phyloP scores from a whole-genome alignment of 306 rosid genomes.

The Pueraria montana region DNA sequence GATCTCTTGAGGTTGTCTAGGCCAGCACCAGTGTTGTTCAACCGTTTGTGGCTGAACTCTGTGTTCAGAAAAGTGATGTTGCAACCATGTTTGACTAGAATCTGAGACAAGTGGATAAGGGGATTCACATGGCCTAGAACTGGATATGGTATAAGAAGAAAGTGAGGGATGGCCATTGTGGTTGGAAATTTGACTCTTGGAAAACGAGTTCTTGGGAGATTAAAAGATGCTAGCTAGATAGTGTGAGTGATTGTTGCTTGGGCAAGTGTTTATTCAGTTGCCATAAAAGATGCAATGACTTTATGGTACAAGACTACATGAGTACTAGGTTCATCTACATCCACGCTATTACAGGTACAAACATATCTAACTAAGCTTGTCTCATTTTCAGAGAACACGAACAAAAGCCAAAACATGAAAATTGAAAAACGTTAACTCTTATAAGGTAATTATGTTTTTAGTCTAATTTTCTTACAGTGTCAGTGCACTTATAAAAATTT shows the following conservation, averaged over 20 bases:
- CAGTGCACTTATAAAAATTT: no score
- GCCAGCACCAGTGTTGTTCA: not conserved
- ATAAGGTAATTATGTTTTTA: not conserved
- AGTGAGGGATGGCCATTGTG: conserved; percentile 52
- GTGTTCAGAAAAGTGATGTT: conserved; percentile 56
- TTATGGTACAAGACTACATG: not conserved
- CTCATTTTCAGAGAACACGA: not conserved
- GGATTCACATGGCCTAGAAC: conserved; percentile 65
- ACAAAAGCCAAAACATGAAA: not conserved
- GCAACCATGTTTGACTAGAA: conserved; percentile 51
- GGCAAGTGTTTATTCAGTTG: not conserved
- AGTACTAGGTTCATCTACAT: conserved; percentile 17
- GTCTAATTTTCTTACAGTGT: not conserved
- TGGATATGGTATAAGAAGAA: conserved; percentile 53
- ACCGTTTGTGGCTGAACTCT: conserved; percentile 45
- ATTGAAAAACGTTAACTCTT: not conserved
- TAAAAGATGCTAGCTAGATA: not conserved
- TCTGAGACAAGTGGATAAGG: conserved; percentile 50
- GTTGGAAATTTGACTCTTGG: not conserved
- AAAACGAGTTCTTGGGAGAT: not conserved
- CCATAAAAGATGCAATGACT: conserved; percentile 1
- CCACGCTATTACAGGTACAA: not conserved
- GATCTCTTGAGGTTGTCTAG: conserved; percentile 33
- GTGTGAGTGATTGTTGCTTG: not conserved
- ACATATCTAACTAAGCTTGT: not conserved